Evolutionary conservation across 2,329 filamentous ascomycete genomes (phyloP).

Genomic region (Colletotrichum sp.): DNA sequence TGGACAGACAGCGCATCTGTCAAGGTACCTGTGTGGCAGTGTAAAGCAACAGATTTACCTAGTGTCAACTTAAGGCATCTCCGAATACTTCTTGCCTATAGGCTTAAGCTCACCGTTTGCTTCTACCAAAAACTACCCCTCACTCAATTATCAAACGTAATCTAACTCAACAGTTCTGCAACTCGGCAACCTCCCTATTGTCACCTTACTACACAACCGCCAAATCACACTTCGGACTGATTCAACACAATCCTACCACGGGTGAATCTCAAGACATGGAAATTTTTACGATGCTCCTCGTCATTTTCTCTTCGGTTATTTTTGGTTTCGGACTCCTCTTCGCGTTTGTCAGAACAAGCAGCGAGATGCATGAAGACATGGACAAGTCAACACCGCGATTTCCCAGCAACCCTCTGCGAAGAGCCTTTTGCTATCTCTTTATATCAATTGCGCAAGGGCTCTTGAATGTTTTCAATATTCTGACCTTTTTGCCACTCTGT

Average conservation of each 20-base stretch:
- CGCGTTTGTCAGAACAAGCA: neutral
- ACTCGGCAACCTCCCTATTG: accelerated
- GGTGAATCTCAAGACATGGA: neutral
- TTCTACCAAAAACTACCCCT: too few relatives aligned
- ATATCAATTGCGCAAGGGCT: neutral
- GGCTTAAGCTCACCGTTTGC: too few relatives aligned
- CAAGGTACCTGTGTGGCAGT: too few relatives aligned
- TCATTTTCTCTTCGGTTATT: neutral
- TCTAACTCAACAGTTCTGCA: accelerated
- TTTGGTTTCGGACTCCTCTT: neutral
- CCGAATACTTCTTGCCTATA: neutral
- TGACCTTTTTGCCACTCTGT: neutral
- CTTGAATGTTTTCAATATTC: neutral
- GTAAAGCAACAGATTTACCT: neutral
- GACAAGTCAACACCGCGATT: neutral
- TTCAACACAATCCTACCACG: neutral
- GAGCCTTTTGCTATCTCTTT: neutral
- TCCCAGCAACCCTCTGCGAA: neutral
- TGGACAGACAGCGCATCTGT: too few relatives aligned
- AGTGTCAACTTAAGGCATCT: neutral
- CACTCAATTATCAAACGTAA: neutral
- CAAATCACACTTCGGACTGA: accelerated
- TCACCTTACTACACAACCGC: too few relatives aligned
- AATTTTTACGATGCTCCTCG: accelerated
- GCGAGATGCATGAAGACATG: neutral